Evolutionary conservation across 1,284 basidiomycete genomes (phyloP).

Genomic region (Rhodotorula mucilaginosa): DNA sequence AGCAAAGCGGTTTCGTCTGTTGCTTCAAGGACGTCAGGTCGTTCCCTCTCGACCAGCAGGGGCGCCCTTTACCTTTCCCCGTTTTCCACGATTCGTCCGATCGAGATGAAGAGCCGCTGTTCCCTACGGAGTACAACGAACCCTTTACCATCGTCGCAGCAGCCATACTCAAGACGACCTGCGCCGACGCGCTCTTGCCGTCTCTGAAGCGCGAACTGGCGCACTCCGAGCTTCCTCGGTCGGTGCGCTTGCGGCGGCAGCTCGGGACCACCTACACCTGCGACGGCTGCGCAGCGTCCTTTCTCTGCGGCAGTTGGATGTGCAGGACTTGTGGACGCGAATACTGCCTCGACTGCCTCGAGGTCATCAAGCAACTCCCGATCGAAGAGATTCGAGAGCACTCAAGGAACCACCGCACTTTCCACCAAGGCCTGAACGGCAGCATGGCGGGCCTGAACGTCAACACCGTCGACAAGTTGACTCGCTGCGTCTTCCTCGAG

Average conservation of each 20-base stretch:
- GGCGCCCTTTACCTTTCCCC: constrained; percentile 23
- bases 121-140: constrained; percentile 48
- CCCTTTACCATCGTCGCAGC: constrained; percentile 43
- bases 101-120: constrained; percentile 41
- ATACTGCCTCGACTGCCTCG: constrained; percentile 75
- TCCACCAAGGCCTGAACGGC: background rate
- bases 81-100: constrained; percentile 46
- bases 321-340: constrained; percentile 86
- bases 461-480: constrained; percentile 3
- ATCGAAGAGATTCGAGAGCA: background rate
- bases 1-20: constrained; percentile 6
- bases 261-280: constrained; percentile 76
- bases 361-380: constrained; percentile 25
- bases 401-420: background rate
- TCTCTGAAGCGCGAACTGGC: constrained; percentile 65
- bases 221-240: constrained; percentile 62
- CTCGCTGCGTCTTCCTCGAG: background rate
- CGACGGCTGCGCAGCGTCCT: constrained; percentile 86
- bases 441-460: background rate
- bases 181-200: constrained; percentile 67
- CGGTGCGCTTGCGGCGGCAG: constrained; percentile 70
- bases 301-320: constrained; percentile 85
- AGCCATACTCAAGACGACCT: constrained; percentile 52
- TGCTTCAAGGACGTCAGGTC: constrained; percentile 16
- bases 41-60: constrained; percentile 6